Evolutionary conservation across 768 basidiomycete species (phyloP).

Genomic region (Goffeauzyma gilvescens): DNA sequence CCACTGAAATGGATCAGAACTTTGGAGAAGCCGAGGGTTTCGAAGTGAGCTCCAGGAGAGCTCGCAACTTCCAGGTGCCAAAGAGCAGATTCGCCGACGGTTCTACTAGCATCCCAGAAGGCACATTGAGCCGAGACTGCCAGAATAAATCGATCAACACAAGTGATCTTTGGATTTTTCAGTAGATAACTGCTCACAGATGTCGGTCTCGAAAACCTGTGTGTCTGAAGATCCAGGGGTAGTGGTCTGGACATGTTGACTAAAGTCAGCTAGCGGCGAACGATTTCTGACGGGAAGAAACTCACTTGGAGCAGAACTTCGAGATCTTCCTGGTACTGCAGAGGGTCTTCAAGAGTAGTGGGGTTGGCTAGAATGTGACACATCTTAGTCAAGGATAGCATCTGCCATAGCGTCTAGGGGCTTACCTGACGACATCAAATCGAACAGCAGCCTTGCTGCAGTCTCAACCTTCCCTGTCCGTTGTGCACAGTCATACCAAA

Average conservation of each 20-base stretch:
- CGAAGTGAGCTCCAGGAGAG: slow-evolving; percentile 38
- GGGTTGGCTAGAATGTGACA: too few species aligned
- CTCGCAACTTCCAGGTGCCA: slow-evolving; percentile 58
- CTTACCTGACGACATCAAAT: slow-evolving; percentile 63
- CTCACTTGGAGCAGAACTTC: slow-evolving; percentile 52
- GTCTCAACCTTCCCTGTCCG: slow-evolving; percentile 57
- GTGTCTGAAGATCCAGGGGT: slow-evolving; percentile 43
- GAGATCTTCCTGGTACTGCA: slow-evolving; percentile 48
- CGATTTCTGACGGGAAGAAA: neutral
- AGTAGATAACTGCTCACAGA: slow-evolving; percentile 7
- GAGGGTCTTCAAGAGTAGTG: slow-evolving; percentile 17
- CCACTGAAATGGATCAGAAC: slow-evolving; percentile 46
- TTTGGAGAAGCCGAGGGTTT: slow-evolving; percentile 44
- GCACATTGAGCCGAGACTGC: slow-evolving; percentile 47
- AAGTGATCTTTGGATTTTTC: slow-evolving; percentile 40
- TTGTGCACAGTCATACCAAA: slow-evolving; percentile 70
- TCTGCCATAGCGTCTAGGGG: too few species aligned
- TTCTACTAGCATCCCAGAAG: slow-evolving; percentile 52
- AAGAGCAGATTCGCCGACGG: slow-evolving; percentile 44
- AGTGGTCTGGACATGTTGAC: slow-evolving; percentile 60
- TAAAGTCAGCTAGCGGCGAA: slow-evolving; percentile 1
- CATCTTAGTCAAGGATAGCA: too few species aligned
- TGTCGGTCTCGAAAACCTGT: slow-evolving; percentile 25
- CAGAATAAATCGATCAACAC: neutral
- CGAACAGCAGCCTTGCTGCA: slow-evolving; percentile 55